phyloP scores from a whole-genome alignment of 306 rosid genomes.

The Medicago truncatula region MtrunA17r5.0-ANR NC_053047.1:42127501-42128000 shows the following conservation, averaged over 20 bases:
- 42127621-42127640: conserved; percentile 18
- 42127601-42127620: neutral
- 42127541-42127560: neutral
- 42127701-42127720: no score
- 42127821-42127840: conserved; percentile 80
- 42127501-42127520: neutral
- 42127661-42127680: neutral
- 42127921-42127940: neutral
- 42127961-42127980: neutral
- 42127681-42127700: neutral
- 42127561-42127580: conserved; percentile 8
- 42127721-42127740: neutral
- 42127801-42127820: conserved; percentile 87
- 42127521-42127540: neutral
- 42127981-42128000: no score
- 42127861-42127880: conserved; percentile 57
- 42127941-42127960: neutral
- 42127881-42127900: neutral
- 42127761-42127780: conserved; percentile 71
- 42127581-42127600: conserved; percentile 9
- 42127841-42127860: conserved; percentile 93
- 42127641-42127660: conserved; percentile 6
- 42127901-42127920: neutral
- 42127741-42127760: conserved; percentile 48
- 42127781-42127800: conserved; percentile 92